Percentiles rank a stretch among this genome's conserved stretches.
phyloP scores from a whole-genome alignment of 331 rosid genomes.

The Malus hybrid region DNA sequence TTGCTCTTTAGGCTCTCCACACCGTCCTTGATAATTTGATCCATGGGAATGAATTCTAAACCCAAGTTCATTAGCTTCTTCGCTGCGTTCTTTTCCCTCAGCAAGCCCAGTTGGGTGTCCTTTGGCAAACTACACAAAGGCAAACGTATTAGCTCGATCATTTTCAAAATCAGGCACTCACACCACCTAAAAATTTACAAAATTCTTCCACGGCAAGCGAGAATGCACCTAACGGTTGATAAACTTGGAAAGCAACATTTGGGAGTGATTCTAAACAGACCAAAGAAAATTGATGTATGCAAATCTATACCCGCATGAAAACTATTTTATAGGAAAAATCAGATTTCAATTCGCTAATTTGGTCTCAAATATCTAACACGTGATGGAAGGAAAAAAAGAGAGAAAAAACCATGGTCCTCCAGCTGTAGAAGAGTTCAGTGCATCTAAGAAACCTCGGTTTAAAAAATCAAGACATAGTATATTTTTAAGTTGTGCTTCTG shows the following conservation, averaged over 20 bases:
- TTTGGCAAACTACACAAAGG: conserved; percentile 35
- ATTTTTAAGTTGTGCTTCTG: too few relatives aligned
- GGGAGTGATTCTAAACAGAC: neutral
- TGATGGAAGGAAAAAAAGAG: too few relatives aligned
- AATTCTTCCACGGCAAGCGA: neutral
- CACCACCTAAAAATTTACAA: neutral
- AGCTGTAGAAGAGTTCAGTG: too few relatives aligned
- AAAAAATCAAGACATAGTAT: too few relatives aligned
- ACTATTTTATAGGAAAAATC: too few relatives aligned
- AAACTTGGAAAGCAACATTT: neutral
- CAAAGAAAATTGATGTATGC: too few relatives aligned
- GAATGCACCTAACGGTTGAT: neutral
- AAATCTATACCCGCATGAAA: too few relatives aligned
- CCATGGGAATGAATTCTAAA: conserved; percentile 56
- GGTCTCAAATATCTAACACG: too few relatives aligned
- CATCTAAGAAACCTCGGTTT: too few relatives aligned
- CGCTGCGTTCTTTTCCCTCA: conserved; percentile 43
- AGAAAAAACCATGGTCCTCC: too few relatives aligned
- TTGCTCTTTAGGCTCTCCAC: conserved; percentile 60
- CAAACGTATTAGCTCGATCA: neutral
- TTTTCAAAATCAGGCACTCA: neutral
- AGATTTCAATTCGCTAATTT: too few relatives aligned
- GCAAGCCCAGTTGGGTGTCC: conserved; percentile 55
- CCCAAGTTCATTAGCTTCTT: conserved; percentile 72
- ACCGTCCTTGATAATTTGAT: conserved; percentile 68